A percentile compares a stretch with the other conserved stretches of the same genome.
These are phyloP conservation scores for Ruellia speciosa DNA, from an alignment of 305 asterid genomes.

Conservation along the genomic window DNA sequence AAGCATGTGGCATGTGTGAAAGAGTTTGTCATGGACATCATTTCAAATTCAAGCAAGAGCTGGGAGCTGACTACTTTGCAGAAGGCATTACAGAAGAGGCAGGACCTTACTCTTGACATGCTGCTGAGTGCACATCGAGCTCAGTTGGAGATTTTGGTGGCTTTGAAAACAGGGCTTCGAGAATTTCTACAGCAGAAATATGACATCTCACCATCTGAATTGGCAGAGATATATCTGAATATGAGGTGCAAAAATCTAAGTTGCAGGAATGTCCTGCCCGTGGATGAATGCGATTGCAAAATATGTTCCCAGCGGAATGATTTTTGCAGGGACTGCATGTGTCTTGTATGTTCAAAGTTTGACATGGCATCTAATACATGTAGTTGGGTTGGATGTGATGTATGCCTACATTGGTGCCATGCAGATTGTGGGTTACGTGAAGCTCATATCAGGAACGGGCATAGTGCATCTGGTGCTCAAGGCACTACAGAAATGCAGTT, in stretches of 20 bases:
- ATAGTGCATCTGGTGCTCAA: slow-evolving; percentile 51
- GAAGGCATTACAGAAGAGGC: slow-evolving; percentile 59
- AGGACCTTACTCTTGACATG: slow-evolving; percentile 57
- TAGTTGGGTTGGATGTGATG: slow-evolving; percentile 97
- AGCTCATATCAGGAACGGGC: slow-evolving; percentile 68
- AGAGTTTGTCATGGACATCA: slow-evolving; percentile 61
- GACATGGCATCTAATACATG: slow-evolving; percentile 89
- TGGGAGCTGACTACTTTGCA: slow-evolving; percentile 75
- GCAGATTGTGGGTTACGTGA: slow-evolving; percentile 83
- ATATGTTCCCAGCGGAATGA: slow-evolving; percentile 59
- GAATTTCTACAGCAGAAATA: slow-evolving; percentile 49
- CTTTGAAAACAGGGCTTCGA: slow-evolving; percentile 66
- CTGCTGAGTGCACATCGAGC: slow-evolving; percentile 50
- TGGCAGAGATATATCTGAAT: slow-evolving; percentile 72
- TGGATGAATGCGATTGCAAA: slow-evolving; percentile 94
- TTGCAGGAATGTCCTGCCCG: slow-evolving; percentile 73
- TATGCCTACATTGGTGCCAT: slow-evolving; percentile 95
- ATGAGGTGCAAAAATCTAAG: slow-evolving; percentile 68
- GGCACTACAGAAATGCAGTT: slow-evolving; percentile 82
- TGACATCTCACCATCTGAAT: slow-evolving; percentile 46
- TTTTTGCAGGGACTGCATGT: slow-evolving; percentile 95
- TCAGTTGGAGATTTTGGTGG: slow-evolving; percentile 77
- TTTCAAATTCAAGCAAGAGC: slow-evolving; percentile 56
- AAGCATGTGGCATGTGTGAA: slow-evolving; percentile 45
- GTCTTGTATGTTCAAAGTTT: slow-evolving; percentile 86